Evolutionary conservation across 1,284 basidiomycete species (phyloP), one percentile per base, ranked within the genome.

Genomic region (Moniliella sp.): DNA sequence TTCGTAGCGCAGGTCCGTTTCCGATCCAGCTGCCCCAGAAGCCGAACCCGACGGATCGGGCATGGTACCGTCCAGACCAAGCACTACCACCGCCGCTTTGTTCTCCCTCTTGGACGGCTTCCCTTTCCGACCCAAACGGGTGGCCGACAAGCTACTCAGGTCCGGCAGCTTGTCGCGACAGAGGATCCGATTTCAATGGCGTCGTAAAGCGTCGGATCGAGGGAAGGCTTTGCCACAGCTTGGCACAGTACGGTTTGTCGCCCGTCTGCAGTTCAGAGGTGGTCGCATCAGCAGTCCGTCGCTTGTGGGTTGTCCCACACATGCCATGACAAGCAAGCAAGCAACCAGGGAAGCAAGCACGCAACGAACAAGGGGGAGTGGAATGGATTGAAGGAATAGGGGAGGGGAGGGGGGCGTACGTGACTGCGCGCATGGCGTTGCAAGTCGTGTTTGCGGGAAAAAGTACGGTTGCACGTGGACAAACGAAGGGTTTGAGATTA

Each of bases 211-310:
- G 32, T 59, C 56, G 28, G 47, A 52, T 10, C 56, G 36, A 1
- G 56, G 56, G 33, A 59, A 59, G 5, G 51, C 56, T 28, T 53
- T 53, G 11, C 48, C 41, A 39, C 56, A 59, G 45, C 46, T 17
- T 50, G 42, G 37, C 56, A 59, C 1, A 57, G 32, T 59, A 59
- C 11, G 56, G 56, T 35, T 53, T 52, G 36, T 59, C 56, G 23
- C 56, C 56, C 11, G 51, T 52, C 28, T 39, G n/a, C n/a, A n/a
- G 32, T 23, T 14, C 15, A 3, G 16, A 33, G 25, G 14, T 9
- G 14, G 25, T n/a, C 14, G 18, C 8, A n/a, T 26, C 27, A 25
- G 31, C 18, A 11, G 18, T 11, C 12, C 19, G 17, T n/a, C n/a
- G 3, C 4, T 5, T n/a, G 26, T 7, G n/a, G 15, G 26, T 14